These are phyloP conservation scores for Sugiyamaella valdiviana DNA, from an alignment of 805 yeast species.

Conservation along the genomic window DNA sequence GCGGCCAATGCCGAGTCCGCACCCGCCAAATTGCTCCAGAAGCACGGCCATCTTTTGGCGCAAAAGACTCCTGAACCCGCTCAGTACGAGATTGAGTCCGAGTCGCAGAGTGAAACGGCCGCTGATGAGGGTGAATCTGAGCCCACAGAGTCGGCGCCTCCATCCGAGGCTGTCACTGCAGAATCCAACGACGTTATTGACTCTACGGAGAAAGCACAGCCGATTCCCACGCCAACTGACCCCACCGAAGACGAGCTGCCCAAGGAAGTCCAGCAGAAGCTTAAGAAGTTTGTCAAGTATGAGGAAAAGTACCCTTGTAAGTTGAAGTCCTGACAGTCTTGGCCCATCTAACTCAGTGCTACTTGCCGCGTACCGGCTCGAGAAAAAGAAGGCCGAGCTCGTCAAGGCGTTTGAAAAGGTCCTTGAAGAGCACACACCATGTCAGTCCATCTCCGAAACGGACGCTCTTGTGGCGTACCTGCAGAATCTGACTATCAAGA, in stretches of 20 bases:
- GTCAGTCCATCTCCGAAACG: constrained; percentile 66
- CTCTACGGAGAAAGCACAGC: too few relatives aligned
- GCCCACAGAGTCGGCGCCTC: not conserved
- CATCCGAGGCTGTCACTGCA: not conserved
- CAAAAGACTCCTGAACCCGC: constrained; percentile 20
- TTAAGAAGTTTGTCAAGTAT: constrained; percentile 74
- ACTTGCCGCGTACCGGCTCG: constrained; percentile 77
- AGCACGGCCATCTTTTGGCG: constrained; percentile 12
- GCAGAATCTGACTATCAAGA: constrained; percentile 53
- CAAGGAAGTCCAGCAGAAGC: constrained; percentile 50
- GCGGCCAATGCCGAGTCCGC: constrained; percentile 5
- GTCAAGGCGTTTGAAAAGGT: constrained; percentile 60
- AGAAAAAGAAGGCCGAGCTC: constrained; percentile 59
- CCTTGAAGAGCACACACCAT: constrained; percentile 74
- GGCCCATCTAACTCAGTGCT: constrained; percentile 29
- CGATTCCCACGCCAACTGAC: too few relatives aligned
- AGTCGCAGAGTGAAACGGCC: not conserved
- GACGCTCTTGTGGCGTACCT: constrained; percentile 66
- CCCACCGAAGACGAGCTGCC: constrained; percentile 43
- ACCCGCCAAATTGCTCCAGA: constrained; percentile 11
- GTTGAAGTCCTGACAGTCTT: constrained; percentile 1
- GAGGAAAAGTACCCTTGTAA: constrained; percentile 81
- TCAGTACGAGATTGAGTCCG: constrained; percentile 15
- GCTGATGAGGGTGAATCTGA: not conserved
- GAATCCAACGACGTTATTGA: constrained; percentile 4